Conservation (phyloP, 352 stramenopile genomes). For the Paralagenidium karlingii region DNA sequence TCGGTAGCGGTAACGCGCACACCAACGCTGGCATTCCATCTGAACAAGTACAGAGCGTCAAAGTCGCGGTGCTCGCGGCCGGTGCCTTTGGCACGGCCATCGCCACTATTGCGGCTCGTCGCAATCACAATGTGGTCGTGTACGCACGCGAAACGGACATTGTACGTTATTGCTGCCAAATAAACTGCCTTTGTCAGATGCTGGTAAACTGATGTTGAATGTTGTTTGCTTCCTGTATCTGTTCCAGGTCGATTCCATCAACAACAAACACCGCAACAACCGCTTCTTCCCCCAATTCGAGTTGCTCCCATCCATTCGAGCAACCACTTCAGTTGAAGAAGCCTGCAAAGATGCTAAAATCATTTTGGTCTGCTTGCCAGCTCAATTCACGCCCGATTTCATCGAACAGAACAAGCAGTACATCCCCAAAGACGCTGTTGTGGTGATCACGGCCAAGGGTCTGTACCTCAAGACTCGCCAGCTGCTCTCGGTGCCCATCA, state of each 20-base stretch:
- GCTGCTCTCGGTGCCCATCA: slow-evolving; percentile 92
- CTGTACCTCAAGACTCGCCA: slow-evolving; percentile 93
- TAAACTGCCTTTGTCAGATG: too few relatives aligned
- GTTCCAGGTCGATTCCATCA: slow-evolving; percentile 88
- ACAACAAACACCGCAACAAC: slow-evolving; percentile 84
- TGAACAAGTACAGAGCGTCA: slow-evolving; percentile 62
- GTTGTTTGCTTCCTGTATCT: not conserved
- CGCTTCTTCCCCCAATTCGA: slow-evolving; percentile 84
- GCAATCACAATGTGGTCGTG: slow-evolving; percentile 86
- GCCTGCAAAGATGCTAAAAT: slow-evolving; percentile 82
- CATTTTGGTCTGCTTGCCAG: slow-evolving; percentile 94
- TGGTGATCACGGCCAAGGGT: slow-evolving; percentile 92
- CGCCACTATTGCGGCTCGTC: slow-evolving; percentile 81
- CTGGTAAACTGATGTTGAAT: not conserved
- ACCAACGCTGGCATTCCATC: slow-evolving; percentile 52
- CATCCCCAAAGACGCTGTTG: slow-evolving; percentile 82
- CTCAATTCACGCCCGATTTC: slow-evolving; percentile 90
- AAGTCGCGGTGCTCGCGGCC: slow-evolving; percentile 84
- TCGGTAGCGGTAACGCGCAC: slow-evolving; percentile 20
- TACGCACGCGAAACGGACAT: slow-evolving; percentile 78
- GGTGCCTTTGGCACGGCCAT: slow-evolving; percentile 96
- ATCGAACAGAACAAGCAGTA: slow-evolving; percentile 72
- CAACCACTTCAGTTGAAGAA: slow-evolving; percentile 81
- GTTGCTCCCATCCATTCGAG: slow-evolving; percentile 69
- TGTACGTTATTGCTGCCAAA: too few relatives aligned